Conservation (phyloP, 78 protist species). For the Isochrysis galbana region DNA sequence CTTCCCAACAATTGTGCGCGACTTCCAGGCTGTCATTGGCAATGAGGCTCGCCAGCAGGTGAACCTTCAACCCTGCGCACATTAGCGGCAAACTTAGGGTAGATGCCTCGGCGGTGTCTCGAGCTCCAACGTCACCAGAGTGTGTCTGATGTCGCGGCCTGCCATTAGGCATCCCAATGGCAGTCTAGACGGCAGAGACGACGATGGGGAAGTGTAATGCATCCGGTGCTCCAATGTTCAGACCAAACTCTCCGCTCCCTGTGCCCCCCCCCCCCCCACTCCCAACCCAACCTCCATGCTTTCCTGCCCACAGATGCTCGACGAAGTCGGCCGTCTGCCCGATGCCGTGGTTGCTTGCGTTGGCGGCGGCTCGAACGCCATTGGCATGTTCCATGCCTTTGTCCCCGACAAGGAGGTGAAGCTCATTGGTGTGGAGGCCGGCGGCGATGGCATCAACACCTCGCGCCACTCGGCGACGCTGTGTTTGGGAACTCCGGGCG, state of each 20-base stretch:
- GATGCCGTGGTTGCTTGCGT: constrained; percentile 85
- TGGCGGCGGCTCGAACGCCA: constrained; percentile 92
- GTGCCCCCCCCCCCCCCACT: no score
- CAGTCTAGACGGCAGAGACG: no score
- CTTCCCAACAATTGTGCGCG: constrained; percentile 78
- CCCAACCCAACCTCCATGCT: no score
- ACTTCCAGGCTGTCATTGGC: constrained; percentile 85
- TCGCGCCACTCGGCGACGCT: constrained; percentile 46
- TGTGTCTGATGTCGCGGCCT: no score
- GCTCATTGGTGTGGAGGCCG: constrained; percentile 82
- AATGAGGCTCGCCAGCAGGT: constrained; percentile 66
- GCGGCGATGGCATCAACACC: constrained; percentile 69
- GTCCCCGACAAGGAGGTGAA: constrained; percentile 25
- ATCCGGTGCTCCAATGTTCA: no score
- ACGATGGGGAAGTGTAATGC: no score
- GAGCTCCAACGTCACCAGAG: no score
- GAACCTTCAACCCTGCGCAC: neutral
- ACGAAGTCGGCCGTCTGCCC: constrained; percentile 73
- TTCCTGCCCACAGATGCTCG: neutral
- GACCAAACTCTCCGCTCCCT: no score
- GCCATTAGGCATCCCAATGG: no score
- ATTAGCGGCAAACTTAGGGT: neutral
- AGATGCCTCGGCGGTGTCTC: no score
- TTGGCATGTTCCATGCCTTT: constrained; percentile 78
- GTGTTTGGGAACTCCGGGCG: constrained; percentile 63